These are phyloP conservation scores for Kodamaea nitidulidarum DNA, from an alignment of 805 yeast species.

Conservation along the genomic window DNA sequence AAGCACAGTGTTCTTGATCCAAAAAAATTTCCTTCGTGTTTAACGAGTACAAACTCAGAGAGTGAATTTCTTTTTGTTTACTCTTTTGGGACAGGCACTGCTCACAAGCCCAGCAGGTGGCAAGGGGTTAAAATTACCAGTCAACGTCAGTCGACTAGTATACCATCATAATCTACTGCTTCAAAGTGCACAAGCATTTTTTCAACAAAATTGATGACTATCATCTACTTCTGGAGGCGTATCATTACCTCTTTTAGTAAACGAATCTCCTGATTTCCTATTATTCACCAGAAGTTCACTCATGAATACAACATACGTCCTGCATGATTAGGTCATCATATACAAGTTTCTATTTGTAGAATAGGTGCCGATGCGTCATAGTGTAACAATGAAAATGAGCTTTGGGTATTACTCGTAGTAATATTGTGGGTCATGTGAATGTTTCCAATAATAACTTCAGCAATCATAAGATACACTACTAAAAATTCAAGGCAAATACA, in stretches of 20 bases:
- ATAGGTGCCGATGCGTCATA: too few relatives aligned
- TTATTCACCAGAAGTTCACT: too few relatives aligned
- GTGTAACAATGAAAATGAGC: neutral
- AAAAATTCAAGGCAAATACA: too few relatives aligned
- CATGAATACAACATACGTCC: neutral
- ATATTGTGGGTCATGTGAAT: neutral
- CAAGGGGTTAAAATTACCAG: neutral
- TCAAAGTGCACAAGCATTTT: too few relatives aligned
- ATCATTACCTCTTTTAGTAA: too few relatives aligned
- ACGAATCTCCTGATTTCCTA: too few relatives aligned
- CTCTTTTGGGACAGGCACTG: neutral
- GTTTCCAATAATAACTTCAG: neutral
- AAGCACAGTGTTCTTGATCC: neutral
- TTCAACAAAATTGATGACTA: too few relatives aligned
- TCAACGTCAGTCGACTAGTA: neutral
- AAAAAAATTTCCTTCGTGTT: neutral
- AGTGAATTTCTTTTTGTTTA: neutral
- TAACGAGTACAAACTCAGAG: neutral
- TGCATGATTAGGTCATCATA: neutral
- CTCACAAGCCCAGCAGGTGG: neutral
- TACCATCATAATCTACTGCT: too few relatives aligned
- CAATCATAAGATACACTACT: neutral
- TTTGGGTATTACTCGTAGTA: neutral
- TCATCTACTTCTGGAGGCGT: too few relatives aligned
- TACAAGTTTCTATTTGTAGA: neutral